Base-by-base conservation (phyloP, 2,329 filamentous ascomycete species). In the Malbranchea zuffiana region DNA sequence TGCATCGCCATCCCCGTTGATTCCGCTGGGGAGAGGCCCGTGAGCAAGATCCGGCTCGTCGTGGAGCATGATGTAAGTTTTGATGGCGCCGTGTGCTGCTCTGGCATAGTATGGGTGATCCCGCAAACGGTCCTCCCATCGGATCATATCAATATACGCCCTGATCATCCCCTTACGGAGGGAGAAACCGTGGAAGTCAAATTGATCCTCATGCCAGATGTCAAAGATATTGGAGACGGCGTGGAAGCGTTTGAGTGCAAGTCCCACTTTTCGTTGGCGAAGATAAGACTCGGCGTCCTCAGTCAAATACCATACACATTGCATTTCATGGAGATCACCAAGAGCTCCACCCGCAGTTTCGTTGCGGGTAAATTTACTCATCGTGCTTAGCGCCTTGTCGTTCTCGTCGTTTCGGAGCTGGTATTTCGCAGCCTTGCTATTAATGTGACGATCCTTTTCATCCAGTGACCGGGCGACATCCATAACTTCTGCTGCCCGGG, bases 101-200 rank as follows among this genome's bases (percentile, higher is more conserved):
- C 85, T 73, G 3, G 81, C 80, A 63, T 83, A 98, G 66, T 93
- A 95, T 1, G 90, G 90, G 57, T 98, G 90, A 50, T 93, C 82
- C 37, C 86, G 79, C 29, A 96, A 63, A 44, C 78, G 76, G 55
- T 98, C 87, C 57, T 96, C 88, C 92, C 90, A 98, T 49, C 82
- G 76, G 31, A 98, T 71, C 85, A 98, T 94, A 50, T 95, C 87
- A 26, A 98, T 69, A 55, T 98, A 98, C 1, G 90, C 83, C 39
- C 88, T 73, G 43, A 96, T 84, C 68, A 94, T 88, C 10, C 92
- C 92, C 61, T 96, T 98, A 13, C 90, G 73, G n/a, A 98, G 68
- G 13, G 86, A 95, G 62, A 98, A 98, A 57, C 78, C 85, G 68
- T 98, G 92, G 68, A 98, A 98, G 58, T 98, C 90, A 52, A 96